phyloP scores from a whole-genome alignment of 345 rosid species.

The Lepidium africanum region DNA sequence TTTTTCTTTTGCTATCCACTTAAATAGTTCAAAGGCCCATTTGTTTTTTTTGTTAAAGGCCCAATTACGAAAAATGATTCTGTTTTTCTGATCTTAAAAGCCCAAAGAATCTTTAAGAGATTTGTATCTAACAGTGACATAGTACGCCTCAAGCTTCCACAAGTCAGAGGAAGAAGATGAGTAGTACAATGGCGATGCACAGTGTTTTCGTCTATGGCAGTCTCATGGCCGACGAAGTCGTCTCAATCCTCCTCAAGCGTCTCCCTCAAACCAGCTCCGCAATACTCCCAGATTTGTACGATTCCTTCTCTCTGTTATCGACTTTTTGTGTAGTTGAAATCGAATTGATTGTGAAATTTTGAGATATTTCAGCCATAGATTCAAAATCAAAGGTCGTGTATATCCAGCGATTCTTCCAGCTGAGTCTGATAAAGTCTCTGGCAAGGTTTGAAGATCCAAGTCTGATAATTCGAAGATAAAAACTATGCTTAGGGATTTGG shows the following conservation, averaged over 20 bases:
- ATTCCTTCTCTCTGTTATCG: not conserved
- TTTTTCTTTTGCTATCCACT: no score
- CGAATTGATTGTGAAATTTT: not conserved
- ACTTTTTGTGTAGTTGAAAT: not conserved
- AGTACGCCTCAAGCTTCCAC: not conserved
- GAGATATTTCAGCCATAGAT: constrained; percentile 59
- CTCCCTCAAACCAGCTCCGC: constrained; percentile 54
- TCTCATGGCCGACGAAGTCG: constrained; percentile 78
- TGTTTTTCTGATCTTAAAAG: not conserved
- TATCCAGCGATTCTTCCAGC: constrained; percentile 85
- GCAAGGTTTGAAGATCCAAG: constrained; percentile 39
- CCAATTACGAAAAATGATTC: not conserved
- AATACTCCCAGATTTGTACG: constrained; percentile 56
- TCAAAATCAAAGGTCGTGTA: constrained; percentile 76
- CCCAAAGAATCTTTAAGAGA: no score
- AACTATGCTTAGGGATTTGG: not conserved
- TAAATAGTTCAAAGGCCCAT: no score
- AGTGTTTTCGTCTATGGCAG: constrained; percentile 89
- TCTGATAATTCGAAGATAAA: not conserved
- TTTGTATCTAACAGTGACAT: no score
- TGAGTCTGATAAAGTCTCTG: constrained; percentile 36
- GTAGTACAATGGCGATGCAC: constrained; percentile 8
- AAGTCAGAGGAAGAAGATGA: constrained; percentile 5
- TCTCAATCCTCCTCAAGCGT: constrained; percentile 59
- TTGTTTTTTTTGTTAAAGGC: no score